These are phyloP conservation scores for Adansonia gregorii DNA, from an alignment of 441 rosid genomes.

Conservation along the genomic window DNA sequence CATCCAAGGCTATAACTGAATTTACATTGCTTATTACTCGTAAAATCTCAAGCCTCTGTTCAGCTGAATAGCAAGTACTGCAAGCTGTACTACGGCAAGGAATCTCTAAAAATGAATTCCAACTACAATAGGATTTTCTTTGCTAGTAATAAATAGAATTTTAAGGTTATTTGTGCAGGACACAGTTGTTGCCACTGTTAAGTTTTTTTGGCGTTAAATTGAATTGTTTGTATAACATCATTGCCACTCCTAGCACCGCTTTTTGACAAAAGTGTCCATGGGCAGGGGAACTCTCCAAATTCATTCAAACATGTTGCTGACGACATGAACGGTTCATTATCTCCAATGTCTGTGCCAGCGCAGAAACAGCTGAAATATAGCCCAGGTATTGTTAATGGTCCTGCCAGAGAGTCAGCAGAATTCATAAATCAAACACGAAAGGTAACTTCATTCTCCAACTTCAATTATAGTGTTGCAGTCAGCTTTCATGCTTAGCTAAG, in stretches of 20 bases:
- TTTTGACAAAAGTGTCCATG: constrained; percentile 34
- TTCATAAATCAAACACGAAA: constrained; percentile 71
- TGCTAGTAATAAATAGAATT: background rate
- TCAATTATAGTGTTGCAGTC: constrained; percentile 10
- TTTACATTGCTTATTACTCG: background rate
- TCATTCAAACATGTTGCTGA: constrained; percentile 67
- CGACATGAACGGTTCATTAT: constrained; percentile 58
- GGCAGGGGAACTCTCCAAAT: constrained; percentile 63
- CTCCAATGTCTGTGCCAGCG: constrained; percentile 81
- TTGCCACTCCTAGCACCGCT: constrained; percentile 14
- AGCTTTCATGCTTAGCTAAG: constrained; percentile 29
- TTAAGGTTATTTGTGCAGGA: background rate
- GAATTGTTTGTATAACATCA: background rate
- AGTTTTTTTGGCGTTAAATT: constrained; percentile 16
- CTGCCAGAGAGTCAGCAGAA: constrained; percentile 60
- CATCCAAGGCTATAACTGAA: background rate
- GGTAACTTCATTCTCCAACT: constrained; percentile 44
- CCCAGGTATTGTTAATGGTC: constrained; percentile 47
- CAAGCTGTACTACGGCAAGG: background rate
- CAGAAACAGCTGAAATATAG: constrained; percentile 21
- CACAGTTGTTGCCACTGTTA: background rate
- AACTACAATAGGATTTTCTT: constrained; percentile 1
- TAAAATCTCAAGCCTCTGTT: background rate
- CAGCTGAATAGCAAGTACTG: background rate
- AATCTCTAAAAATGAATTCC: background rate